Base-by-base conservation (phyloP, 192 early-diverging fungal genomes). In the Lobosporangium transversale region DNA sequence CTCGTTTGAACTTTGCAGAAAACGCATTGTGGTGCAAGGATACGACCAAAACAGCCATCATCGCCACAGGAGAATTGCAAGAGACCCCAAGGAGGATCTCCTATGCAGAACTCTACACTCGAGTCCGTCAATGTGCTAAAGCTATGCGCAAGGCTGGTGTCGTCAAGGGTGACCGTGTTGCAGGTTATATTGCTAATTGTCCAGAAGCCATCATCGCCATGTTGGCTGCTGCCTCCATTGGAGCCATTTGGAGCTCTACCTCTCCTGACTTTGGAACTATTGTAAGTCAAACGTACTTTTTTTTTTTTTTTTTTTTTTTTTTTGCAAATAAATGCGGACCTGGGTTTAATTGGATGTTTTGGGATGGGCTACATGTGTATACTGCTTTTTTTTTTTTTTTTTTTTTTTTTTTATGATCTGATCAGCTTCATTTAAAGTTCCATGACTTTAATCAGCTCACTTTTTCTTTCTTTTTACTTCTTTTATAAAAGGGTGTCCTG, bases 191-290 rank as follows among this genome's bases (percentile, higher is more conserved):
- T 43, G 89, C 96, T 31, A 98, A 98, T 78, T 90, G 90, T 35
- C 66, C 88, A 6, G 94, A 98, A 53, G 89, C 95, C 1, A 89
- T 96, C 11, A 74, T 92, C 32, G 87, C 88, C 10, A 92, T 95
- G 86, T 78, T 94, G 24, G 93, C 93, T 0, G 84, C 91, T 1
- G 82, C 89, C 6, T 91, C 90, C 57, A 84, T 96, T 53, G 95
- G 97, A 30, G 95, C 94, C 18, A 91, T 97, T 36, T 99, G 95
- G 95, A 95, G 89, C 59, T 98, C 95, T 4, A 91, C 94, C 27
- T 95, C 95, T 12, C 94, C 94, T 8, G 97, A 99, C 75, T 97
- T 99, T 86, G 97, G 97, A 31, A 86, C 89, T 18, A 84, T 89
- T 23, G 94, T 88, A 83, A 79, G 78, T 70, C n/a, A n/a, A 10